Conservation (phyloP, 441 rosid species). For the Jatropha multifida region DNA sequence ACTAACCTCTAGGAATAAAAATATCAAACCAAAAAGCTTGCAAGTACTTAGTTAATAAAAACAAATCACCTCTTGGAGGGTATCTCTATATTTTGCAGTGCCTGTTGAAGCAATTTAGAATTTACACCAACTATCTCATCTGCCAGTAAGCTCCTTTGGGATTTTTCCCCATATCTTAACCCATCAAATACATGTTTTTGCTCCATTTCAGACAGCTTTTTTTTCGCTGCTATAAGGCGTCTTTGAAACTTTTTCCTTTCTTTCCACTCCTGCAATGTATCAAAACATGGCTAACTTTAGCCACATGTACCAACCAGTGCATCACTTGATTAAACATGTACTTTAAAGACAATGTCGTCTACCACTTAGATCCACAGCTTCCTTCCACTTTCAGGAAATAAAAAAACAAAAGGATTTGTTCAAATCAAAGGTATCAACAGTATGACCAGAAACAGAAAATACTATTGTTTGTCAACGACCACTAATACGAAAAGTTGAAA, state of each 20-base stretch:
- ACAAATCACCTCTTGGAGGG: slow-evolving; percentile 56
- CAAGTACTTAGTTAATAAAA: background rate
- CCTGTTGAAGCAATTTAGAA: slow-evolving; percentile 74
- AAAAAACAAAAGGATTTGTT: background rate
- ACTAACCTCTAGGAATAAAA: background rate
- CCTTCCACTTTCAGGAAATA: background rate
- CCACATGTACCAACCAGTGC: slow-evolving; percentile 11
- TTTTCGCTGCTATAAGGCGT: slow-evolving; percentile 80
- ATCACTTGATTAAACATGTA: background rate
- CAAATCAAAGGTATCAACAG: background rate
- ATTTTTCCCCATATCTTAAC: slow-evolving; percentile 69
- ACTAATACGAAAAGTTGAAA: background rate
- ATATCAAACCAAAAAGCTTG: background rate
- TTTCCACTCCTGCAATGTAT: slow-evolving; percentile 76
- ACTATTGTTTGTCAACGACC: background rate
- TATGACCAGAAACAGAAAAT: slow-evolving; percentile 4
- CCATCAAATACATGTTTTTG: slow-evolving; percentile 91
- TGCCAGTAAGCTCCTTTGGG: slow-evolving; percentile 64
- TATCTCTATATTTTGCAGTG: slow-evolving; percentile 51
- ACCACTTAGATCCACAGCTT: background rate
- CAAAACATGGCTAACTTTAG: slow-evolving; percentile 9
- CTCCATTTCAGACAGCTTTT: slow-evolving; percentile 75
- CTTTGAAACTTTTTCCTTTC: slow-evolving; percentile 77
- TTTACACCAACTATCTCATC: slow-evolving; percentile 65
- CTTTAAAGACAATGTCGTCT: background rate